phyloP scores from a whole-genome alignment of 768 basidiomycete genomes.

The Leccinum arenicola region DNA sequence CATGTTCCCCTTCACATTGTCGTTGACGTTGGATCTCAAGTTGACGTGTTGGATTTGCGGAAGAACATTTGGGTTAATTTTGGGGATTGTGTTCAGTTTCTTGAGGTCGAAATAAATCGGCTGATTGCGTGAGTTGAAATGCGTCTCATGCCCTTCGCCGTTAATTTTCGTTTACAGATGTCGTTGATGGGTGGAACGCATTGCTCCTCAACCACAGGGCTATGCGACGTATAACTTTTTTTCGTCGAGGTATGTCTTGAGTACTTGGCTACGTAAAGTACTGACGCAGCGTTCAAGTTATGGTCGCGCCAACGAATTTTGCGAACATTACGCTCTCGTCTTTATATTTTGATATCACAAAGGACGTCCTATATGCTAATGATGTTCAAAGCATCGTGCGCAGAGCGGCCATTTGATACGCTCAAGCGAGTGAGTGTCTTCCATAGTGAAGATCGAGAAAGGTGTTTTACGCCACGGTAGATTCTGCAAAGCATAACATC shows the following conservation, averaged over 20 bases:
- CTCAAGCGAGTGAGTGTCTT: constrained; percentile 56
- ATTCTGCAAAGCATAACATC: constrained; percentile 63
- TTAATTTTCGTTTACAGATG: too few relatives aligned
- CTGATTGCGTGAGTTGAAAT: too few relatives aligned
- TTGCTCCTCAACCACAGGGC: too few relatives aligned
- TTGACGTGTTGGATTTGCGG: too few relatives aligned
- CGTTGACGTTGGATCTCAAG: too few relatives aligned
- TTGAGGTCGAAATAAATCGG: too few relatives aligned
- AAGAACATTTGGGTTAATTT: too few relatives aligned
- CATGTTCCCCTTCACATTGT: too few relatives aligned
- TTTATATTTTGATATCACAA: constrained; percentile 83
- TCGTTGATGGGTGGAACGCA: too few relatives aligned
- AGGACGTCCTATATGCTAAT: constrained; percentile 81
- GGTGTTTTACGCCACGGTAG: constrained; percentile 34
- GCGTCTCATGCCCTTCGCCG: too few relatives aligned
- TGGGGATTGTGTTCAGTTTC: too few relatives aligned
- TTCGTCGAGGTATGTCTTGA: constrained; percentile 64
- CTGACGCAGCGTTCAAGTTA: constrained; percentile 46
- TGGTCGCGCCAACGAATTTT: constrained; percentile 71
- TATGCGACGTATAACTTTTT: constrained; percentile 67
- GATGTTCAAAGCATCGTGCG: constrained; percentile 37
- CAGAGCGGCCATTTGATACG: constrained; percentile 60
- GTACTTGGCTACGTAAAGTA: not conserved
- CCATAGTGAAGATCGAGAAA: not conserved
- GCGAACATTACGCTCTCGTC: constrained; percentile 83